phyloP scores from a whole-genome alignment of 2,329 filamentous ascomycete genomes.

The Hypoxylon sp. region DNA sequence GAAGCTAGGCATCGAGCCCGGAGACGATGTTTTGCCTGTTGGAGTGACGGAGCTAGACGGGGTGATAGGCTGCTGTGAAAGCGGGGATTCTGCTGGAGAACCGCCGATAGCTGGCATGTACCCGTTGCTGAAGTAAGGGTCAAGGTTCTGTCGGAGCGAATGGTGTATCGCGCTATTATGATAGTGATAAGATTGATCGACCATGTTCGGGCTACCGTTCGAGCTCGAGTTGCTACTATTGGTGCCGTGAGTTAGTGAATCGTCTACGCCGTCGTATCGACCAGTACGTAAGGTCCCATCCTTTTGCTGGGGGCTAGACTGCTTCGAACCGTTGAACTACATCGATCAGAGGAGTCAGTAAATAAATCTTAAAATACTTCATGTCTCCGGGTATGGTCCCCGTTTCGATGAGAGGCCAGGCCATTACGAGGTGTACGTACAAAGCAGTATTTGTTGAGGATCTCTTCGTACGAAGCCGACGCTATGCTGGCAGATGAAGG shows the following conservation, averaged over 20 bases:
- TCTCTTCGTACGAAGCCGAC: conserved; percentile 93
- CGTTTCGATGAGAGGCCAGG: conserved; percentile 41
- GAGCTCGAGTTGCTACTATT: conserved; percentile 58
- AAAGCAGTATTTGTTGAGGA: conserved; percentile 99
- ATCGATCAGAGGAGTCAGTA: conserved; percentile 50
- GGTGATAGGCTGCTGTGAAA: conserved; percentile 52
- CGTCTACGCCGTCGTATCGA: conserved; percentile 62
- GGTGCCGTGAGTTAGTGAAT: conserved; percentile 52
- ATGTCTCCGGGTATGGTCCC: conserved; percentile 29
- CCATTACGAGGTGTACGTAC: conserved; percentile 77
- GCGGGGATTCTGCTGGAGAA: conserved; percentile 56
- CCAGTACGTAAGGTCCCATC: conserved; percentile 63
- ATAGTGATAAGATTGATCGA: conserved; percentile 53
- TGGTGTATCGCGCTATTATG: conserved; percentile 60
- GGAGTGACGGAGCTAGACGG: conserved; percentile 55
- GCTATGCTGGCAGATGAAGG: conserved; percentile 73
- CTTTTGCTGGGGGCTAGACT: conserved; percentile 65
- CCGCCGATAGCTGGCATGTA: conserved; percentile 52
- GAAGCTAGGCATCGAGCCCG: conserved; percentile 63
- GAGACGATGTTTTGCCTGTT: conserved; percentile 60
- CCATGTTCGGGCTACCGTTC: conserved; percentile 58
- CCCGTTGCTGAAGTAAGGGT: conserved; percentile 57
- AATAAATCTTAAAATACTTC: conserved; percentile 31
- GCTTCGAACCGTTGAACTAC: conserved; percentile 74
- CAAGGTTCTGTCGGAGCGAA: conserved; percentile 57